These are phyloP conservation scores for Talaromyces funiculosus DNA, from an alignment of 2,329 filamentous ascomycete species.

Conservation along the genomic window DNA sequence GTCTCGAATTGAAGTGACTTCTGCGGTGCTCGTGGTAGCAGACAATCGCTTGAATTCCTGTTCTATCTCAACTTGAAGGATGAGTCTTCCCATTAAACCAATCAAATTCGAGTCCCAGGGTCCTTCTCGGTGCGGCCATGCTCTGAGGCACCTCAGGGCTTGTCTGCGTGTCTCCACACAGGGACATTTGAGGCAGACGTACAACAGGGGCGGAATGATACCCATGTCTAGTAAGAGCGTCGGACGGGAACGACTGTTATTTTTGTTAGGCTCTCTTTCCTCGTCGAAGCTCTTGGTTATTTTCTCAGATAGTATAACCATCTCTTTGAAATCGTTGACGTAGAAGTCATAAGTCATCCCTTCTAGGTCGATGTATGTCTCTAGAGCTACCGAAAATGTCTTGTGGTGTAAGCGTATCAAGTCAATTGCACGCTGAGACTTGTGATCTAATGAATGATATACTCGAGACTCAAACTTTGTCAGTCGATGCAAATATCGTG, in stretches of 20 bases:
- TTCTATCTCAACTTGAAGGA: conserved; percentile 21
- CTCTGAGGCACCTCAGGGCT: conserved; percentile 24
- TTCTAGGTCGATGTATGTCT: conserved; percentile 14
- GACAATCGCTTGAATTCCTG: neutral
- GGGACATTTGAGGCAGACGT: conserved; percentile 28
- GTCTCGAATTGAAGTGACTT: neutral
- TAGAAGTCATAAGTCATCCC: conserved; percentile 8
- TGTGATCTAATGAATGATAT: neutral
- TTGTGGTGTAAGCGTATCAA: conserved; percentile 16
- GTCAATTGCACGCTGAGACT: conserved; percentile 15
- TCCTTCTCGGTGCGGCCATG: conserved; percentile 30
- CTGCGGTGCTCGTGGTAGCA: neutral
- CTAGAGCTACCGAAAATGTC: conserved; percentile 9
- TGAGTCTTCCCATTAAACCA: conserved; percentile 23
- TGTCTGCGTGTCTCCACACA: conserved; percentile 20
- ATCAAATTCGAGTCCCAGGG: conserved; percentile 31
- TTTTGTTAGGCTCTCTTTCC: neutral
- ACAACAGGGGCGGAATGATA: conserved; percentile 28
- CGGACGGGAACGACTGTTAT: conserved; percentile 3
- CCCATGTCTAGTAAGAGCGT: conserved; percentile 25
- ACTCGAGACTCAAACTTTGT: neutral
- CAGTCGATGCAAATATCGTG: neutral
- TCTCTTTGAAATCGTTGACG: conserved; percentile 6
- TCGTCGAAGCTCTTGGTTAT: conserved; percentile 1
- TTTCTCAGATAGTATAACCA: neutral